Base-by-base conservation (phyloP, 345 rosid species). In the Gynandropsis gynandra region DNA sequence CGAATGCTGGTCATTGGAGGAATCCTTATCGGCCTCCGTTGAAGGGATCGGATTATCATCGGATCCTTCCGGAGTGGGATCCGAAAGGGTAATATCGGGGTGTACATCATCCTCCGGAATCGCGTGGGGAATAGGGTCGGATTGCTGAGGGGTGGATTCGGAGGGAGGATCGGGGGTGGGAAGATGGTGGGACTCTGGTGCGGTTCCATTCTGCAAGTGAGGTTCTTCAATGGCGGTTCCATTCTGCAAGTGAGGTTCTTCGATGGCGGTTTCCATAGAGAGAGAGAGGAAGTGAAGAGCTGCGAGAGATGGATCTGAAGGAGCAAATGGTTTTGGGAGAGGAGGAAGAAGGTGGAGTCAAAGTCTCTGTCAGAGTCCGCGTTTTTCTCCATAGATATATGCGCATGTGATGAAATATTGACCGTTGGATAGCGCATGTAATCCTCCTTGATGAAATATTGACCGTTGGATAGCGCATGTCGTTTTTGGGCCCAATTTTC, bases 221-320 rank as follows among this genome's bases (percentile, higher is more conserved):
- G 80, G 51, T 19, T 71, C 80, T 36, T 75, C 81, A 13, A 54
- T 29, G 18, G 61, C 14, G 29, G 72, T 50, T 20, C 85, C 71
- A n/a, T n/a, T n/a, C n/a, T n/a, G n/a, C 88, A 81, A 78, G 42
- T 58, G 42, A 16, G 50, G 34, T 19, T 71, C 80, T 36, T 75
- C 81, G 14, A 54, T 29, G 18, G 61, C 14, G 29, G 72, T 50
- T 20, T n/a, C 85, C 71, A n/a, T n/a, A 1, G 33, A 17, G 32
- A 58, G 18, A 44, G n/a, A 9, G 40, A 36, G 3, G 40, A 1
- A 10, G n/a, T 0, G 13, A 35, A 24, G 50, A 13, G 29, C 48
- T 47, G 56, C 21, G 5, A n/a, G 42, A 38, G 21, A 54, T 42
- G 39, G 49, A 62, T 53, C 50, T 39, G 18, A 47, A 19, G 10